Evolutionary conservation across 257 asterid species (phyloP).

Genomic region (Plectranthus barbatus): DNA sequence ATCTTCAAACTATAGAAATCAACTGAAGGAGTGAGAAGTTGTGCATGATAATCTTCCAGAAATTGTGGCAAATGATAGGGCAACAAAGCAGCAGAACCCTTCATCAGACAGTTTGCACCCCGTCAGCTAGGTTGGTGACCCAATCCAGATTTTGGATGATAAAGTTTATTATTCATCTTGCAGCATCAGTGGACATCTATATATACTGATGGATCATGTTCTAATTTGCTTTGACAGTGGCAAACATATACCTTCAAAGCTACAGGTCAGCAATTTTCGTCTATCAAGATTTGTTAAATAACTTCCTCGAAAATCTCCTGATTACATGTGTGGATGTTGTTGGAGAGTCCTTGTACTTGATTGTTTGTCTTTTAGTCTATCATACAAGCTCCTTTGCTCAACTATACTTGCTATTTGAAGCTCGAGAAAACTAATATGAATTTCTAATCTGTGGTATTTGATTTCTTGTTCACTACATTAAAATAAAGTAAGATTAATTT

Average conservation of each 20-base stretch:
- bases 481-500: neutral
- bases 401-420: slow-evolving; percentile 3
- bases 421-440: neutral
- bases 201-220: slow-evolving; percentile 51
- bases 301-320: neutral
- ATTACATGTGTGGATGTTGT: slow-evolving; percentile 1
- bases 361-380: neutral
- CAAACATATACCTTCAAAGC: slow-evolving; percentile 62
- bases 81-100: slow-evolving; percentile 25
- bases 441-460: neutral
- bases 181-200: slow-evolving; percentile 54
- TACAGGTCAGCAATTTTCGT: slow-evolving; percentile 56
- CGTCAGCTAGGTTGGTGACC: slow-evolving; percentile 71
- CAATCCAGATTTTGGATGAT: slow-evolving; percentile 46
- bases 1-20: slow-evolving; percentile 22
- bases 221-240: slow-evolving; percentile 47
- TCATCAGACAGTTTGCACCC: slow-evolving; percentile 29
- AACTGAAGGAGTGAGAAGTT: slow-evolving; percentile 25
- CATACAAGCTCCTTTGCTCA: neutral
- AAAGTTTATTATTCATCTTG: slow-evolving; percentile 58
- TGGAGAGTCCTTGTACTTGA: neutral
- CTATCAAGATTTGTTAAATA: neutral
- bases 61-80: slow-evolving; percentile 27
- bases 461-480: neutral
- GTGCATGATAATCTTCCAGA: slow-evolving; percentile 33